Evolutionary conservation across 1,284 basidiomycete species (phyloP).

Genomic region (Ganoderma meredithae): DNA sequence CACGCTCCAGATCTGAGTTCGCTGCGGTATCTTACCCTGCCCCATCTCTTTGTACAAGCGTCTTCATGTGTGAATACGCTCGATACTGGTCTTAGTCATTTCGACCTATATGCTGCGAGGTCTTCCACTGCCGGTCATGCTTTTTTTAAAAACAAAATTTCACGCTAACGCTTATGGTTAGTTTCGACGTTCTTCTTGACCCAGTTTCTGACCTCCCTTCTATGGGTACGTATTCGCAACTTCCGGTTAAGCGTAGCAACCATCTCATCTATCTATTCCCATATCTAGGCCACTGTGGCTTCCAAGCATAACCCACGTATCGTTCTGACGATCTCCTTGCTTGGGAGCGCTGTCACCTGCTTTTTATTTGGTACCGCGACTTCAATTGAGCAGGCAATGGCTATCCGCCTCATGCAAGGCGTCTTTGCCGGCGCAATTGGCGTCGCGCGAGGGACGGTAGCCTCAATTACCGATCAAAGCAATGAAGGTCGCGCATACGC

Average conservation of each 20-base stretch:
- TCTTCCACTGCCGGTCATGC: background rate
- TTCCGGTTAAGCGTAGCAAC: constrained; percentile 19
- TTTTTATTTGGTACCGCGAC: constrained; percentile 88
- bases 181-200: constrained; percentile 85
- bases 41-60: background rate
- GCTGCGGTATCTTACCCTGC: background rate
- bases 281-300: constrained; percentile 84
- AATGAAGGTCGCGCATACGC: constrained; percentile 96
- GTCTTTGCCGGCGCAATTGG: constrained; percentile 96
- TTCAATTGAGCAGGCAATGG: constrained; percentile 84
- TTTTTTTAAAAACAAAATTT: background rate
- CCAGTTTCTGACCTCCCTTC: constrained; percentile 92
- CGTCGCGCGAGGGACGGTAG: constrained; percentile 89
- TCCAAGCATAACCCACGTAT: constrained; percentile 89
- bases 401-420: constrained; percentile 91
- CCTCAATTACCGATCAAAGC: constrained; percentile 87
- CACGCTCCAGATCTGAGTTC: background rate
- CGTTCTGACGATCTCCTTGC: constrained; percentile 86
- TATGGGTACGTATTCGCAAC: constrained; percentile 63
- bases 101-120: background rate
- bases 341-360: constrained; percentile 84
- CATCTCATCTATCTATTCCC: constrained; percentile 24
- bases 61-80: background rate
- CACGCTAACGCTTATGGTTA: constrained; percentile 38
- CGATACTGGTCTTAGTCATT: background rate